A percentile compares a stretch with the other conserved stretches of the same genome.
phyloP scores from a whole-genome alignment of 495 filamentous ascomycete species.

The Physcia stellaris region DNA sequence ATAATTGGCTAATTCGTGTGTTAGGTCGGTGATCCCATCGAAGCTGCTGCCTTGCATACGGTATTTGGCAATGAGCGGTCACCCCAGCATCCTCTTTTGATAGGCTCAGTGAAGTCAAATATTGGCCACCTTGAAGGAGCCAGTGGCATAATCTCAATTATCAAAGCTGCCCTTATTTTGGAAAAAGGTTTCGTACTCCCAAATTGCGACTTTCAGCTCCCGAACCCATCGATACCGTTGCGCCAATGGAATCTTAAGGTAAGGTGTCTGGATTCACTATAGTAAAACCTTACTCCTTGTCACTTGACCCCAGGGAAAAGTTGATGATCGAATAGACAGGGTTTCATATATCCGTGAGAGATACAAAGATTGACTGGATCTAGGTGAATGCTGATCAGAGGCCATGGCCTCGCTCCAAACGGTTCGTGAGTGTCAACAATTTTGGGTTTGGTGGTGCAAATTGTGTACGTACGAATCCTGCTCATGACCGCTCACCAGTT shows the following conservation, averaged over 20 bases:
- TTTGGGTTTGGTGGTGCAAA: slow-evolving; percentile 51
- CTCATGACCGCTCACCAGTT: slow-evolving; percentile 32
- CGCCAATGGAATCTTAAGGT: slow-evolving; percentile 18
- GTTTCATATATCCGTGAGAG: too few relatives aligned
- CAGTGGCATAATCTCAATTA: slow-evolving; percentile 38
- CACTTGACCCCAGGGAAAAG: background rate
- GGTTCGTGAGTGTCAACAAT: slow-evolving; percentile 41
- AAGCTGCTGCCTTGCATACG: slow-evolving; percentile 3
- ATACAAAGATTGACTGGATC: too few relatives aligned
- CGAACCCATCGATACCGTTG: slow-evolving; percentile 33
- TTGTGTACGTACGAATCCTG: too few relatives aligned
- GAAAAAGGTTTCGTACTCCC: slow-evolving; percentile 34
- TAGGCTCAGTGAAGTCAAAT: slow-evolving; percentile 37
- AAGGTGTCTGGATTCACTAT: background rate
- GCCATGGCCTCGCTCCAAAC: too few relatives aligned
- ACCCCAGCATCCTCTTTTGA: slow-evolving; percentile 11
- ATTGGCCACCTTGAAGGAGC: slow-evolving; percentile 40
- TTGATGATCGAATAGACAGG: background rate
- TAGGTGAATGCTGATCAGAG: too few relatives aligned
- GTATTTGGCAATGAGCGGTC: background rate
- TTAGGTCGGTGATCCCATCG: slow-evolving; percentile 7
- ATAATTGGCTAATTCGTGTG: slow-evolving; percentile 17
- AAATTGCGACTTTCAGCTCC: slow-evolving; percentile 32
- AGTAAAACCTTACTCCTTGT: background rate
- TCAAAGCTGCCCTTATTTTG: slow-evolving; percentile 43